Evolutionary conservation across 1,284 basidiomycete species (phyloP).

Genomic region (Amylostereum chailletii): DNA sequence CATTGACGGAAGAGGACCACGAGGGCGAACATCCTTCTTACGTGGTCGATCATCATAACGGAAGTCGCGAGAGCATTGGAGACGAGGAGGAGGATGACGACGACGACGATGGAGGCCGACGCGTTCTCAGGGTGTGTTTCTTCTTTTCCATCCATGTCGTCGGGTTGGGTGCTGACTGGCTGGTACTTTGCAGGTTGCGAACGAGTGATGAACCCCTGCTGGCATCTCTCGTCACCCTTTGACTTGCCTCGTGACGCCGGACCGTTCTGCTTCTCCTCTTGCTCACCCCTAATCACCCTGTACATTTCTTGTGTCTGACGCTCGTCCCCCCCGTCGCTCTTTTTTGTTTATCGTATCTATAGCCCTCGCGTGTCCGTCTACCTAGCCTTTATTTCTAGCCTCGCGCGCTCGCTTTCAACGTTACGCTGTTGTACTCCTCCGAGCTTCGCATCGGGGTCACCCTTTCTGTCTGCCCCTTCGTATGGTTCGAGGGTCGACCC

Average conservation of each 20-base stretch:
- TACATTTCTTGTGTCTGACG: neutral
- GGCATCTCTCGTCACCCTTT: no score
- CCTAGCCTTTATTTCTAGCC: neutral
- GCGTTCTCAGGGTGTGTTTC: conserved; percentile 36
- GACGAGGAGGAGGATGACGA: conserved; percentile 31
- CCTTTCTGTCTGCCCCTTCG: no score
- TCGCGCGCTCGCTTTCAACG: no score
- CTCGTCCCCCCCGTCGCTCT: neutral
- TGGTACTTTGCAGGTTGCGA: conserved; percentile 24
- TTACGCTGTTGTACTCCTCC: no score
- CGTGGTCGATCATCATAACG: conserved; percentile 9
- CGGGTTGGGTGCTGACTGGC: conserved; percentile 6
- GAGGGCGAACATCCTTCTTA: conserved; percentile 16
- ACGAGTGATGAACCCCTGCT: conserved; percentile 20
- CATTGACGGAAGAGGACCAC: conserved; percentile 16
- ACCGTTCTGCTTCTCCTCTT: neutral
- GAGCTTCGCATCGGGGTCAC: no score
- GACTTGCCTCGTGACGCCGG: neutral
- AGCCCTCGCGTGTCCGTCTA: neutral
- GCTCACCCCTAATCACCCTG: neutral
- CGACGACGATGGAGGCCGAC: conserved; percentile 22
- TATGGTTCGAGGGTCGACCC: no score
- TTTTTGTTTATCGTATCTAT: neutral
- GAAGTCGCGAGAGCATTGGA: conserved; percentile 20
- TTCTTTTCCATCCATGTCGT: neutral